Percentiles rank a stretch among this genome's conserved stretches.
phyloP scores from a whole-genome alignment of 306 rosid species.

The Ochetophila trinervis region DNA sequence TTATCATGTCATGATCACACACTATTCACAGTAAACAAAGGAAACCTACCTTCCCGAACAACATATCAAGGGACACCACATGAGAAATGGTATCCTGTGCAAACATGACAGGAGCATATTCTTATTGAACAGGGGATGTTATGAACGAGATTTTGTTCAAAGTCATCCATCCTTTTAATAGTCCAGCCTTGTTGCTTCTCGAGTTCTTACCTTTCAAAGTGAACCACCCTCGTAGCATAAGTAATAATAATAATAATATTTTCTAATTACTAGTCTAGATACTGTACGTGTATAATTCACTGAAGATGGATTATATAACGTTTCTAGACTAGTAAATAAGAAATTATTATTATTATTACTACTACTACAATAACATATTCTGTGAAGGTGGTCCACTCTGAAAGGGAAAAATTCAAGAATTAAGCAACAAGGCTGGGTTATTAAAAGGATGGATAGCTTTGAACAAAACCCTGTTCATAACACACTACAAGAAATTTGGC shows the following conservation, averaged over 20 bases:
- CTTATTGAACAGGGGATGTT: conserved; percentile 70
- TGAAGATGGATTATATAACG: too few species aligned
- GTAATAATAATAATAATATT: too few species aligned
- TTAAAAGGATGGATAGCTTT: conserved; percentile 82
- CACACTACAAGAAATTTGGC: too few species aligned
- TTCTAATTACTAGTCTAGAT: too few species aligned
- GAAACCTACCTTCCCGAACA: conserved; percentile 76
- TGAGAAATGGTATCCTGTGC: conserved; percentile 93
- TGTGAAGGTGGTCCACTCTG: conserved; percentile 91
- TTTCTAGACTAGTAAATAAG: too few species aligned
- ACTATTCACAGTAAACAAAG: too few species aligned
- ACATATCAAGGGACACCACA: conserved; percentile 82
- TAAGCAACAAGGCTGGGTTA: conserved; percentile 97
- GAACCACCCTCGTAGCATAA: conserved; percentile 97
- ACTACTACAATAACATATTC: too few species aligned
- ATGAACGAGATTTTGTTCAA: conserved; percentile 75
- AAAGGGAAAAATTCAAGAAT: conserved; percentile 89
- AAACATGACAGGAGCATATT: conserved; percentile 98
- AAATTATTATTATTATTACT: too few species aligned
- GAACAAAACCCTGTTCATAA: conserved; percentile 75
- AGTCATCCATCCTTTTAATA: conserved; percentile 83
- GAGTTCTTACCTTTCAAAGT: conserved; percentile 83
- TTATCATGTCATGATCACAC: too few species aligned
- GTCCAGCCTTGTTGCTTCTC: conserved; percentile 99
- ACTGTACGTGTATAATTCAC: too few species aligned